Evolutionary conservation across 1,139 yeast species (phyloP), one percentile per base, ranked within the genome.

Genomic region (Casaregolazyma suthepensis): DNA sequence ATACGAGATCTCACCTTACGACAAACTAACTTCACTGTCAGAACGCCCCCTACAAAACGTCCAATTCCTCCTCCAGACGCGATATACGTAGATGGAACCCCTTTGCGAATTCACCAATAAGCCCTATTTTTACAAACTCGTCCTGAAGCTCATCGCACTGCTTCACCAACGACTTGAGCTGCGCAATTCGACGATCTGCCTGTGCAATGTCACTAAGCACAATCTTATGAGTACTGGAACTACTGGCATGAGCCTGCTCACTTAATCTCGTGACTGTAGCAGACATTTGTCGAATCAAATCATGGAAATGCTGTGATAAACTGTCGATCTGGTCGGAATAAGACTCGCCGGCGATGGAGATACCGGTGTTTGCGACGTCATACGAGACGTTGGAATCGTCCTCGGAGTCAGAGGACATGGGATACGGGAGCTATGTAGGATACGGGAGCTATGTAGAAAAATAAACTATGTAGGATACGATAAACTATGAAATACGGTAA

Each of bases 121-220:
- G 95, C 56, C 84, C 83, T 53, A 88, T 65, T 68, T 85, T 86
- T 64, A 79, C 74, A 57, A 87, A 82, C 59, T 85, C 87, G 56
- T 69, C 64, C 59, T 85, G 87, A 20, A 87, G 62, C 15, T 75
- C 77, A 44, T 78, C 77, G 59, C 91, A 85, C 44, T 77, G 70
- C 5, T 63, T 61, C 19, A 83, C 57, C 15, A 86, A 56, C 1
- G 56, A 54, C 44, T 77, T 77, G 2, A 81, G 73, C 10, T 68
- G 68, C 0, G 64, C 65, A 48, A 85, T 71, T 54, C 82, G 78
- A 2, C 64, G 60, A 35, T 77, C 78, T 68, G 63, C 73, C 56
- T 52, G 53, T 2, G 57, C 57, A 10, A 63, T 54, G 26, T 63
- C 64, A 4, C 53, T 56, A 20, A 51, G 44, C 31, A 55, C 50